A percentile compares a stretch with the other conserved stretches of the same genome.
phyloP scores from a whole-genome alignment of 257 asterid genomes.

The Ligustrum vulgare region DNA sequence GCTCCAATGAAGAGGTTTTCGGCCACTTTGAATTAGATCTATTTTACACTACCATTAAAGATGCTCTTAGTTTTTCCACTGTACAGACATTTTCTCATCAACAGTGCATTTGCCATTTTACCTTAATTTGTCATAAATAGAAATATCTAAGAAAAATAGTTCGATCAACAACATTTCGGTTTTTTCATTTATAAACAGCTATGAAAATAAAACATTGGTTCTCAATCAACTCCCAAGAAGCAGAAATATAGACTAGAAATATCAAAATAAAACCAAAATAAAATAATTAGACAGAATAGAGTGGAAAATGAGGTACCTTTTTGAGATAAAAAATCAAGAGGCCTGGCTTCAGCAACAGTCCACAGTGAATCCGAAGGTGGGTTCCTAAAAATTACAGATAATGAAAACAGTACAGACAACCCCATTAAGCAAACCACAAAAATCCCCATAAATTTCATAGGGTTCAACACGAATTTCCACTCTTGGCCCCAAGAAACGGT shows the following conservation, averaged over 20 bases:
- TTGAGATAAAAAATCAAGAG: slow-evolving; percentile 34
- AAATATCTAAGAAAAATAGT: too few species aligned
- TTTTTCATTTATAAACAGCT: neutral
- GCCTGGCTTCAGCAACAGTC: slow-evolving; percentile 48
- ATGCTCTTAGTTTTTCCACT: too few species aligned
- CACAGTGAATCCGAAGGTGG: slow-evolving; percentile 46
- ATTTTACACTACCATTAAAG: too few species aligned
- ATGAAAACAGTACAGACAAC: slow-evolving; percentile 53
- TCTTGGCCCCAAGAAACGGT: slow-evolving; percentile 22
- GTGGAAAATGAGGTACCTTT: slow-evolving; percentile 40
- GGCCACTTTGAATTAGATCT: too few species aligned
- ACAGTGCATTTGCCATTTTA: neutral
- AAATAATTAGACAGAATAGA: too few species aligned
- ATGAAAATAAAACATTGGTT: neutral
- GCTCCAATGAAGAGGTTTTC: too few species aligned
- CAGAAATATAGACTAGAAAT: neutral
- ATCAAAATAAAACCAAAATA: neutral
- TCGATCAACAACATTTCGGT: neutral
- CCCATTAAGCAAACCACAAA: slow-evolving; percentile 45
- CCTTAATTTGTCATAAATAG: too few species aligned
- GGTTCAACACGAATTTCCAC: slow-evolving; percentile 36
- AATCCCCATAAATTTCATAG: slow-evolving; percentile 43
- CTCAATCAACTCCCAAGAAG: neutral
- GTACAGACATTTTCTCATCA: neutral
- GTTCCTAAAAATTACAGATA: slow-evolving; percentile 41